These are phyloP conservation scores for Rhodotorula sp. DNA, from an alignment of 1,284 basidiomycete genomes.

Conservation along the genomic window DNA sequence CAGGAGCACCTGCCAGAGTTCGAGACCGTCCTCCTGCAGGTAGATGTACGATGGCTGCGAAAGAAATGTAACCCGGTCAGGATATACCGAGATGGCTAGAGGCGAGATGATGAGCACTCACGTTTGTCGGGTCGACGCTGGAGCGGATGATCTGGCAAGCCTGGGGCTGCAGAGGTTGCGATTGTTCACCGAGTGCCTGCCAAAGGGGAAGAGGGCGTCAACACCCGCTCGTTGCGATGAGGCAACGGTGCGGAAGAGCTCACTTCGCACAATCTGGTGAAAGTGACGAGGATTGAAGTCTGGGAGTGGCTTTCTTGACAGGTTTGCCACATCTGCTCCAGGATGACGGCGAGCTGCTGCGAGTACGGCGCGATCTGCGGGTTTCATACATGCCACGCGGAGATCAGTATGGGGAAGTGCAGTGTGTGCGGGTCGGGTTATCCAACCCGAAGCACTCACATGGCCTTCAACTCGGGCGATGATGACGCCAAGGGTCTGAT, in stretches of 20 bases:
- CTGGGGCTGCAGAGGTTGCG: slow-evolving; percentile 32
- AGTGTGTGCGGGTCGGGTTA: no score
- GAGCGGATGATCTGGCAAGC: slow-evolving; percentile 37
- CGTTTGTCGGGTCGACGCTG: slow-evolving; percentile 37
- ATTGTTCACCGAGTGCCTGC: slow-evolving; percentile 34
- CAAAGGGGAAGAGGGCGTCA: not conserved
- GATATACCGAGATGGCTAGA: no score
- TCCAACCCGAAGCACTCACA: slow-evolving; percentile 27
- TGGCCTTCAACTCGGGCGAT: slow-evolving; percentile 37
- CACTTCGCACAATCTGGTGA: slow-evolving; percentile 42
- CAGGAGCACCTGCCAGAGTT: slow-evolving; percentile 42
- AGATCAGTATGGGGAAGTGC: no score
- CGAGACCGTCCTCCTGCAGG: slow-evolving; percentile 45
- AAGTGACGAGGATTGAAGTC: slow-evolving; percentile 40
- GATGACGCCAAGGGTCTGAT: slow-evolving; percentile 40
- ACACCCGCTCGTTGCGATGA: not conserved
- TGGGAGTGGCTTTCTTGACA: slow-evolving; percentile 39
- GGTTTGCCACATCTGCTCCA: slow-evolving; percentile 39
- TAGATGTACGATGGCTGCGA: slow-evolving; percentile 39
- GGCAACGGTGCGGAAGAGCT: not conserved
- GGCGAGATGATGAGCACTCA: slow-evolving; percentile 1
- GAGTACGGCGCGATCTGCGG: slow-evolving; percentile 43
- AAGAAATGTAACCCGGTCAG: accelerated
- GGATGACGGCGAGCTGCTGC: slow-evolving; percentile 31
- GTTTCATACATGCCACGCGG: no score